These are phyloP conservation scores for Apocynum venetum DNA, from an alignment of 257 asterid species.

Conservation along the genomic window DNA sequence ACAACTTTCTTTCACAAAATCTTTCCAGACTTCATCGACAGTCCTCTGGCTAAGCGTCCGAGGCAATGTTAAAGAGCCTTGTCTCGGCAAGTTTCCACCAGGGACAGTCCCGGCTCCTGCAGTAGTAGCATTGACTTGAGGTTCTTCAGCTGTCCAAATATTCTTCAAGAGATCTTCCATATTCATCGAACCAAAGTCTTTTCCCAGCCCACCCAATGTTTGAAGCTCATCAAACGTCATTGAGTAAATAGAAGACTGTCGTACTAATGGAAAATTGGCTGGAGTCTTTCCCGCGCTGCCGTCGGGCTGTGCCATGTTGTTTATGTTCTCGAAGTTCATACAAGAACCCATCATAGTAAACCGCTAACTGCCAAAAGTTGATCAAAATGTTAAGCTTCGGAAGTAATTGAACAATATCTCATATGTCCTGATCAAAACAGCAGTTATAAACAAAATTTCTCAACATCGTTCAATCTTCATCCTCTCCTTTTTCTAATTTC, in stretches of 20 bases:
- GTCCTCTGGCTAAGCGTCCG: slow-evolving; percentile 79
- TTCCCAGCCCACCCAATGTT: slow-evolving; percentile 71
- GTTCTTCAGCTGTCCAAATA: slow-evolving; percentile 88
- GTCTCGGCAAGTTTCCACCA: slow-evolving; percentile 66
- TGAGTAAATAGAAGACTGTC: slow-evolving; percentile 74
- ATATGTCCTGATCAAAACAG: not conserved
- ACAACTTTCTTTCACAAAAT: slow-evolving; percentile 47
- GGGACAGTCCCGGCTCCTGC: slow-evolving; percentile 33
- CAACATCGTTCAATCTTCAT: not conserved
- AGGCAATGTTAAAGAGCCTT: slow-evolving; percentile 85
- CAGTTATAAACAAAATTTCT: not conserved
- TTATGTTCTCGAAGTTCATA: slow-evolving; percentile 69
- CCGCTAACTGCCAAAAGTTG: slow-evolving; percentile 30
- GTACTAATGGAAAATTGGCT: slow-evolving; percentile 47
- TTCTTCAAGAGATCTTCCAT: slow-evolving; percentile 90
- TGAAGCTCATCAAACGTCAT: slow-evolving; percentile 90
- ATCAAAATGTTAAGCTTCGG: slow-evolving; percentile 1
- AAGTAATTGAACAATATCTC: slow-evolving; percentile 7
- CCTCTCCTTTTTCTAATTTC: not conserved
- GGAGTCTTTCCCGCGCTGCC: slow-evolving; percentile 41
- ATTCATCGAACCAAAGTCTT: slow-evolving; percentile 87
- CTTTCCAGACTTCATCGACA: slow-evolving; percentile 89
- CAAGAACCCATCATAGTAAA: slow-evolving; percentile 59
- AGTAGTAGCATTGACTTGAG: slow-evolving; percentile 39
- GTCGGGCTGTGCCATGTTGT: slow-evolving; percentile 46